Base-by-base conservation (phyloP, 192 early-diverging fungal species). In the Umbelopsis sp. region DNA sequence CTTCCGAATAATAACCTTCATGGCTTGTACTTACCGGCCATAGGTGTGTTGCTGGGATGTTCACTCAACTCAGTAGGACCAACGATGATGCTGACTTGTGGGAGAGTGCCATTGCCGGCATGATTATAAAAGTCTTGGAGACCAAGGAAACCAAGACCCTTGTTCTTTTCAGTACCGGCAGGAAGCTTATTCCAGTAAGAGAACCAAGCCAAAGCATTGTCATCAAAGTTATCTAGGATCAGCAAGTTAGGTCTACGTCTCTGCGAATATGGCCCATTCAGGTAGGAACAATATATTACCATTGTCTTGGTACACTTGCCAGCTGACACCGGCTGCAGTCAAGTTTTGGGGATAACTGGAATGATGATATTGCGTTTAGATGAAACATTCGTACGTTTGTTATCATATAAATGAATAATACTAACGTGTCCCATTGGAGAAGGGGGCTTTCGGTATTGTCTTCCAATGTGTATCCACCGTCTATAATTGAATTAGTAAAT, bases 201-300 rank as follows among this genome's bases (percentile, higher is more conserved):
- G 74, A 75, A 75, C 74, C 74, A 75, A 29, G 74, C 74, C 31
- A 75, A 38, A 29, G 74, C 65, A n/a, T 75, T 75, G 22, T 75
- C 74, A 65, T 75, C 74, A 66, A 75, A 75, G 47, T 75, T 75
- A 21, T 75, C 74, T 29, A 49, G 17, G 6, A 17, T 4, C 47
- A n/a, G 16, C 4, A 16, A 16, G 0, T 49, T 21, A 17, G 16
- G 16, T 12, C 43, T 9, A 44, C 12, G 43, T 9, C 43, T 44
- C 12, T 5, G 43, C 7, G 16, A n/a, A 16, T 21, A 21, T 21
- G n/a, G 22, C n/a, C n/a, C n/a, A n/a, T n/a, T n/a, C n/a, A n/a
- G n/a, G n/a, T n/a, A 56, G 41, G 0, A 17, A 44, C 0, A 12
- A 38, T 21, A 43, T 22, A 17, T 54, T 43, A 62, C 56, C 41